These are phyloP conservation scores for Chamaenerion angustifolium DNA, from an alignment of 345 rosid genomes.

Conservation along the genomic window DNA sequence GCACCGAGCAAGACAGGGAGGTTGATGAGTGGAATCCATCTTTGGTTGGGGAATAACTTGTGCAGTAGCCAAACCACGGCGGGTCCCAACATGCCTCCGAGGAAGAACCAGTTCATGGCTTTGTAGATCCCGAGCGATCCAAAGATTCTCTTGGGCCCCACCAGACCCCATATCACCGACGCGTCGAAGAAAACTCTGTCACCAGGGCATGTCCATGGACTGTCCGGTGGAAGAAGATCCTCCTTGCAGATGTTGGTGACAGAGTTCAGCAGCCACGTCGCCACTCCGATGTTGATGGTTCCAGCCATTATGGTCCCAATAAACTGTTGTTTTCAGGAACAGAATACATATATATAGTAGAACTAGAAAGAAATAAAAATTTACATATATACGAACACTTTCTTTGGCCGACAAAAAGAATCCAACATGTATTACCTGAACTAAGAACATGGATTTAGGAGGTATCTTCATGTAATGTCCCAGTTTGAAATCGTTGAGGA, in stretches of 20 bases:
- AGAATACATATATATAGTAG: no score
- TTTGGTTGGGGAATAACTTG: conserved; percentile 56
- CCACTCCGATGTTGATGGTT: conserved; percentile 61
- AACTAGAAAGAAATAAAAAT: no score
- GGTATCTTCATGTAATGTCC: conserved; percentile 98
- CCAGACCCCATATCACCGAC: conserved; percentile 84
- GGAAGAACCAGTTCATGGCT: conserved; percentile 78
- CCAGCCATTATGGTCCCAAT: conserved; percentile 81
- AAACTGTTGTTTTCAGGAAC: conserved; percentile 42
- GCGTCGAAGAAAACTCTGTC: conserved; percentile 89
- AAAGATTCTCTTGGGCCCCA: conserved; percentile 66
- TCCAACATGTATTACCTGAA: no score
- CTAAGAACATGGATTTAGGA: conserved; percentile 93
- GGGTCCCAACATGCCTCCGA: conserved; percentile 76
- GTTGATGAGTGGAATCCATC: conserved; percentile 79
- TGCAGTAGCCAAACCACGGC: conserved; percentile 52
- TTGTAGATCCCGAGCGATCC: conserved; percentile 61
- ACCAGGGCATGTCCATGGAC: conserved; percentile 87
- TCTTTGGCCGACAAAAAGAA: no score
- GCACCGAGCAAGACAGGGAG: conserved; percentile 85
- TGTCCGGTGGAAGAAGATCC: conserved; percentile 46
- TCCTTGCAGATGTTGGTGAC: conserved; percentile 67
- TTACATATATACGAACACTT: no score
- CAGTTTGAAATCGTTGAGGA: conserved; percentile 80
- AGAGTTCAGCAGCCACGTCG: conserved; percentile 76